Base-by-base conservation (phyloP, 176 grass and related monocot genomes). In the Ensete ventricosum region DNA sequence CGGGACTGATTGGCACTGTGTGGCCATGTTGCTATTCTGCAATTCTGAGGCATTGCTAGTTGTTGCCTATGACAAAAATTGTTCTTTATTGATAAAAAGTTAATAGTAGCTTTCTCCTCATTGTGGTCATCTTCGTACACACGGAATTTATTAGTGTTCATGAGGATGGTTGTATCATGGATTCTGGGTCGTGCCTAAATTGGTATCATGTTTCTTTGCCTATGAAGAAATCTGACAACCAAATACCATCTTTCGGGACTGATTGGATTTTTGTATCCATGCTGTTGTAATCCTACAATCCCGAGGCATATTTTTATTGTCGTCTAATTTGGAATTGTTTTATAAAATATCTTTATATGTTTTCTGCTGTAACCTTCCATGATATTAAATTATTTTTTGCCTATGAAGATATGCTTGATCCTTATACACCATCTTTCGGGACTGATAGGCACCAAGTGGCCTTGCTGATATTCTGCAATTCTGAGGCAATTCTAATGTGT, bases 171-270 rank as follows among this genome's bases (percentile, higher is more conserved):
- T 25, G 24, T 25, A 43, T 43, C 34, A 43, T 43, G 34, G 34
- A 6, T 43, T 43, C 34, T 43, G 34, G 34, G 34, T 43, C 34
- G 5, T 43, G 0, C 34, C 4, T 0, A 43, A 3, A 25, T 25
- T 1, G 1, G 3, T 43, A 6, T 43, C 4, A 4, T 43, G 34
- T 43, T 0, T 43, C 34, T 20, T 21, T 51, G 67, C 67, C 67
- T 2, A 50, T 70, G 67, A 70, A 70, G 67, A 70, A 51, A 70
- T 51, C 14, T 9, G 0, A 50, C 11, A 19, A 51, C 29, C 16
- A 70, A 70, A 52, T 70, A 70, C 67, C 67, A 70, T 70, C 67
- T 70, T 70, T 70, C 67, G 67, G 67, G 67, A n/a, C 67, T 70
- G 67, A 70, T 52, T 10, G 67, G 48, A 70, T 52, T 17, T 3